Conservation (phyloP, 306 rosid species). For the Urtica urens region DNA sequence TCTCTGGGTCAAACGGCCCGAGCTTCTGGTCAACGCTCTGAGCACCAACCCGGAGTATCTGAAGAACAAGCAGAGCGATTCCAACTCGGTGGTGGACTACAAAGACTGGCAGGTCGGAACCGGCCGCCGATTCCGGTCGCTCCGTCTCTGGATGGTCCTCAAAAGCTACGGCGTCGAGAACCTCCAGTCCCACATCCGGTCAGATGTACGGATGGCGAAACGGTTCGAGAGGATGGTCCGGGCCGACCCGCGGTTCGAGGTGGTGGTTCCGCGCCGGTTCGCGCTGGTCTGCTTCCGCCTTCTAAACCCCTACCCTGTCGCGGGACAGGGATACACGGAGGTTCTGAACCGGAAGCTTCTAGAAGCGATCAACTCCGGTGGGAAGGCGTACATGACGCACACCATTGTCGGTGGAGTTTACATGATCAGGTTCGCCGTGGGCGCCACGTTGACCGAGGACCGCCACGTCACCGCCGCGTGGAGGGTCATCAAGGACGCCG, state of each 20-base stretch:
- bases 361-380: constrained; percentile 22
- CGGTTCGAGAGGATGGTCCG: constrained; percentile 34
- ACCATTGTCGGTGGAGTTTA: constrained; percentile 26
- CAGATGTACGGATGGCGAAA: constrained; percentile 36
- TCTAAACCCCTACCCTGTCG: constrained; percentile 19
- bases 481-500: constrained; percentile 18
- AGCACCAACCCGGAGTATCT: constrained; percentile 31
- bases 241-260: constrained; percentile 41
- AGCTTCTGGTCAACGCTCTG: constrained; percentile 16
- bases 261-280: constrained; percentile 27
- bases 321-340: constrained; percentile 1
- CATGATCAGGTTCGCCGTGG: constrained; percentile 23
- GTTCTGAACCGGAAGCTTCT: constrained; percentile 24
- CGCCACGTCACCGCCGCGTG: constrained; percentile 25
- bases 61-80: constrained; percentile 36
- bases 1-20: constrained; percentile 42
- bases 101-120: constrained; percentile 54
- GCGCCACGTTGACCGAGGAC: constrained; percentile 24
- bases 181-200: constrained; percentile 35
- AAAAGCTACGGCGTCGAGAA: constrained; percentile 44
- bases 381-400: constrained; percentile 22
- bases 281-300: constrained; percentile 44
- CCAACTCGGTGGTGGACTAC: constrained; percentile 39
- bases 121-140: constrained; percentile 38
- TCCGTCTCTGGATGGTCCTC: constrained; percentile 39